Evolutionary conservation across 345 rosid species (phyloP), one percentile per base, ranked within the genome.

Genomic region (Camelina sativa): DNA sequence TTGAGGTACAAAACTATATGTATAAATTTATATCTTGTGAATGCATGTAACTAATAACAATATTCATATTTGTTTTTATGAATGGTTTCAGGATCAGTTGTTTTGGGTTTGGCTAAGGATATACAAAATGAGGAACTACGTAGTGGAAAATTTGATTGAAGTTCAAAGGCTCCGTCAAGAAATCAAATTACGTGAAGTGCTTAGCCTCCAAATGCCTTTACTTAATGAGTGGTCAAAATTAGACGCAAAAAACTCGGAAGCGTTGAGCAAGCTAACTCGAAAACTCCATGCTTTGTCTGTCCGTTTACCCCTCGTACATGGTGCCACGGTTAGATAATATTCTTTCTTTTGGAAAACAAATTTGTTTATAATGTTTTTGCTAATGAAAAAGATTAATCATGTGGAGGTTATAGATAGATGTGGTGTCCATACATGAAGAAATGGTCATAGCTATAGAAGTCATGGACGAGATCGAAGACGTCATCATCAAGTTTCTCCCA

Each of bases 201-300:
- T 87, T 0, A 74, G 68, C 32, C 83, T 84, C 7, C 92, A 87
- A 68, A 71, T 86, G 76, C 65, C 75, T 44, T 28, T 84, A 19
- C 88, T 92, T 16, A 73, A 73, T 22, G 82, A 87, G 2, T 88
- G 94, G 88, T 67, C 72, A 0, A 85, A 85, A 28, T 5, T 87
- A 43, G 92, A 85, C 51, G 65, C 69, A 0, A 88, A 82, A 74
- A 88, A 84, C 51, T 57, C 11, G 13, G 96, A 86, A 79, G 91
- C 93, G 5, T 76, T 86, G 7, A 73, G 88, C 77, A 82, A 90
- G 61, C 50, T 91, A 57, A 72, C 80, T 7, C 81, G 89, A 62
- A 93, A 89, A 81, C 87, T 93, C 30, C 80, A 81, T 3, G 96
- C 88, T 52, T 34, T 87, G 6, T 82, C 87, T 9, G 25, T 80